Evolutionary conservation across 306 rosid species (phyloP).

Genomic region (Comarum palustre): DNA sequence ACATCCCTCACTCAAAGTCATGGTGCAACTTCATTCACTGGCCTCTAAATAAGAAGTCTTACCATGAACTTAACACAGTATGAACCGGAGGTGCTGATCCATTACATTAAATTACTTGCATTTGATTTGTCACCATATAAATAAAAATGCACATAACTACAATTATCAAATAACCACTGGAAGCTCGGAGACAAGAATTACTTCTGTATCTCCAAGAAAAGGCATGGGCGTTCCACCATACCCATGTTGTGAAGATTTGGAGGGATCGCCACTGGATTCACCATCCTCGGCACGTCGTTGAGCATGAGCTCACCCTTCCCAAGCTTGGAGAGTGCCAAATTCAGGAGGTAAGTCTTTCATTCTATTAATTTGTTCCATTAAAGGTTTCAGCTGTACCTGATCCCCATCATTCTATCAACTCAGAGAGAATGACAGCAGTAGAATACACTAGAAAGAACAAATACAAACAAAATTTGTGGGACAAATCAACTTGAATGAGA

Average conservation of each 20-base stretch:
- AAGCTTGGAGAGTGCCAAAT: constrained; percentile 87
- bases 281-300: constrained; percentile 78
- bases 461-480: constrained; percentile 8
- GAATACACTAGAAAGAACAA: constrained; percentile 7
- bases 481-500: constrained; percentile 6
- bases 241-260: constrained; percentile 61
- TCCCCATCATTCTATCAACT: constrained; percentile 17
- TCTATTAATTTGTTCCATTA: constrained; percentile 75
- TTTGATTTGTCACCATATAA: neutral
- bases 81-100: neutral
- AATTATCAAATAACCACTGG: neutral
- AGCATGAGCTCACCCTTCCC: constrained; percentile 92
- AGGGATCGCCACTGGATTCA: constrained; percentile 61
- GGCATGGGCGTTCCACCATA: constrained; percentile 88
- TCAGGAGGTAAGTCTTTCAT: constrained; percentile 92
- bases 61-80: neutral
- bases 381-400: constrained; percentile 90
- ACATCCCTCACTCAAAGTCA: neutral
- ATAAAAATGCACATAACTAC: neutral
- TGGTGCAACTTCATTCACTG: neutral
- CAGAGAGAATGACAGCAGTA: constrained; percentile 1
- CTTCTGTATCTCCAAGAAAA: constrained; percentile 93
- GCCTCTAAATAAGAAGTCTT: neutral
- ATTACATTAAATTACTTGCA: neutral
- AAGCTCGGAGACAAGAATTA: constrained; percentile 25